phyloP scores from a whole-genome alignment of 371 early-diverging fungal species.

The Rhizopus delemar region DNA sequence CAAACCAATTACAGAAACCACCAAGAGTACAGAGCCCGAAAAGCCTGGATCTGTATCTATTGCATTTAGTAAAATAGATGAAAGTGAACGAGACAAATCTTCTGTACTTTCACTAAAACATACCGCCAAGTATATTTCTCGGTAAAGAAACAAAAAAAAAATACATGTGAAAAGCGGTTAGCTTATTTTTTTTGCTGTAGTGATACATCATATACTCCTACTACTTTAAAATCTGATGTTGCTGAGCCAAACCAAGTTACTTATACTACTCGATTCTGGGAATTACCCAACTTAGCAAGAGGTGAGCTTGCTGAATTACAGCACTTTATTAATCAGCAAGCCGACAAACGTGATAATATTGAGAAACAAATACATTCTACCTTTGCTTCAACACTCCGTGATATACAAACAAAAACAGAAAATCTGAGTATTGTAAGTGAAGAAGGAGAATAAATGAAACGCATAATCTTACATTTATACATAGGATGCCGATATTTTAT shows the following conservation, averaged over 20 bases:
- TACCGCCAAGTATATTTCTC: slow-evolving; percentile 4
- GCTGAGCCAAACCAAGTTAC: slow-evolving; percentile 18
- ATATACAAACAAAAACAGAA: slow-evolving; percentile 3
- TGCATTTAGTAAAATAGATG: slow-evolving; percentile 14
- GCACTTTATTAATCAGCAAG: slow-evolving; percentile 23
- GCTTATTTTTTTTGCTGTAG: slow-evolving; percentile 2
- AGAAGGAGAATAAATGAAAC: not conserved
- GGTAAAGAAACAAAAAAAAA: slow-evolving; percentile 10
- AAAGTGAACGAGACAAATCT: not conserved
- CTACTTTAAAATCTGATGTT: slow-evolving; percentile 17
- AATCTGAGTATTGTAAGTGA: slow-evolving; percentile 17
- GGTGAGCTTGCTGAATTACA: slow-evolving; percentile 20
- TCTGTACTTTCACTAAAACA: slow-evolving; percentile 8
- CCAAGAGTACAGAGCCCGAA: slow-evolving; percentile 2
- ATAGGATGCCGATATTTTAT: slow-evolving; percentile 25
- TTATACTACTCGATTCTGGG: slow-evolving; percentile 25
- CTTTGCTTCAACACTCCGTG: slow-evolving; percentile 16
- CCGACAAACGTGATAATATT: slow-evolving; percentile 17
- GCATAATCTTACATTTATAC: not conserved
- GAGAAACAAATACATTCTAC: slow-evolving; percentile 11
- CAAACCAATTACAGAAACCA: not conserved
- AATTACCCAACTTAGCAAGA: slow-evolving; percentile 23
- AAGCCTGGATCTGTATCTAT: slow-evolving; percentile 10
- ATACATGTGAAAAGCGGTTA: not conserved
- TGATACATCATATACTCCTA: slow-evolving; percentile 1